Evolutionary conservation across 2,329 filamentous ascomycete genomes (phyloP).

Genomic region (Paecilomyces sp.): DNA sequence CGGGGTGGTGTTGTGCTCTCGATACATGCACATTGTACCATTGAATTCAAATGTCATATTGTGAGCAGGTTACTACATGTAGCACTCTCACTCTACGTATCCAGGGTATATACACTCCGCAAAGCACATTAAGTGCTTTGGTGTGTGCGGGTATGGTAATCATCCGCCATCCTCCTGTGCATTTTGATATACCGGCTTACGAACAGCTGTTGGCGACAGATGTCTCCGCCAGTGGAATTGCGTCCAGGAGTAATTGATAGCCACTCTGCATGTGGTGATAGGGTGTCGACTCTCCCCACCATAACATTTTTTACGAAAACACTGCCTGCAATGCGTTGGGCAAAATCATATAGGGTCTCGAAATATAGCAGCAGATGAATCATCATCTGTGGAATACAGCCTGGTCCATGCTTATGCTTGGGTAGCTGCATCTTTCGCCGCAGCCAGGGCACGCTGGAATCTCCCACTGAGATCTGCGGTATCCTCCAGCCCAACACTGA

Average conservation of each 20-base stretch:
- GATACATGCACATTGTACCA: not conserved
- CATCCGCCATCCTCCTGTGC: not conserved
- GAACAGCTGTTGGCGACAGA: not conserved
- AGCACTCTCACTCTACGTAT: not conserved
- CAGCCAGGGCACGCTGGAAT: slow-evolving; percentile 64
- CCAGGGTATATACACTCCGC: not conserved
- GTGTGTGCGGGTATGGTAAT: not conserved
- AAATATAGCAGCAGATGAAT: not conserved
- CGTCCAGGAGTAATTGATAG: not conserved
- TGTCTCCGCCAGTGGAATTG: not conserved
- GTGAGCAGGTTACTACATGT: not conserved
- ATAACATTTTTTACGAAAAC: not conserved
- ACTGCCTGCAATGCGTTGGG: not conserved
- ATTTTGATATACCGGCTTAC: not conserved
- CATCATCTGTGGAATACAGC: not conserved
- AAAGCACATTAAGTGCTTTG: not conserved
- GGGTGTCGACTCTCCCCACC: not conserved
- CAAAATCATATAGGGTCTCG: not conserved
- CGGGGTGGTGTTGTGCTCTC: not conserved
- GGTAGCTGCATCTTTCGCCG: slow-evolving; percentile 27
- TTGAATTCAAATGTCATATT: not conserved
- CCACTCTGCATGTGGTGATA: not conserved
- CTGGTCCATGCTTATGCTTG: not conserved
- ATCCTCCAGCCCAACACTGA: slow-evolving; percentile 88
- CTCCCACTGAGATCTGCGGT: slow-evolving; percentile 55